phyloP scores from a whole-genome alignment of 139 green algal species.

The Auxenochlorella protothecoides region DNA sequence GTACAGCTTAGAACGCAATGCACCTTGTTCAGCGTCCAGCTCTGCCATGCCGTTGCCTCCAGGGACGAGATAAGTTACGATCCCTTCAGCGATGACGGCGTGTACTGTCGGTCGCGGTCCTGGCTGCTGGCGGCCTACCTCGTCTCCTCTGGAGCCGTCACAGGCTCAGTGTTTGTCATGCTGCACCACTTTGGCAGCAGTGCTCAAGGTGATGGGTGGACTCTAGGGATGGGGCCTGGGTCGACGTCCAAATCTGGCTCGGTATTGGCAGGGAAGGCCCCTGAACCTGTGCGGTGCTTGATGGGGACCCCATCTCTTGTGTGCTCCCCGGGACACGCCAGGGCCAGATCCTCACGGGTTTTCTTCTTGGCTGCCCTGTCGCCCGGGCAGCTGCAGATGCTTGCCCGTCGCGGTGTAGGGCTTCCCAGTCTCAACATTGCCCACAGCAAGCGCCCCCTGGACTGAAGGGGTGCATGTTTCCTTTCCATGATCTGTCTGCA shows the following conservation, averaged over 20 bases:
- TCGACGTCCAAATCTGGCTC: conserved; percentile 1
- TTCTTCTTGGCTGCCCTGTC: no score
- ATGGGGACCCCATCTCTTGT: no score
- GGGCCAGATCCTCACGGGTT: no score
- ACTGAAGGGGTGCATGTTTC: neutral
- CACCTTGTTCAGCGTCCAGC: neutral
- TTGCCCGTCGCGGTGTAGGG: no score
- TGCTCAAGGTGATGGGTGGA: no score
- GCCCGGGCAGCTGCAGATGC: no score
- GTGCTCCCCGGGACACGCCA: no score
- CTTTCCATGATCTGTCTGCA: no score
- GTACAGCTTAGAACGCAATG: neutral
- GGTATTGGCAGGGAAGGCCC: neutral
- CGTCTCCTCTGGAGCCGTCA: conserved; percentile 52
- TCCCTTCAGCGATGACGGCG: conserved; percentile 57
- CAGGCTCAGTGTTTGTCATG: conserved; percentile 60
- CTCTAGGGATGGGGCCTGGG: no score
- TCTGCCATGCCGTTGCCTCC: neutral
- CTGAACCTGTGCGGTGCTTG: no score
- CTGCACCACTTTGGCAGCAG: conserved; percentile 34
- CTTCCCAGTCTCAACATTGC: no score
- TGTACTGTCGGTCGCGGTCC: conserved; percentile 47
- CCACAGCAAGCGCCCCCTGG: no score
- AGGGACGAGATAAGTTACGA: conserved; percentile 63
- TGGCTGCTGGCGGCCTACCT: conserved; percentile 87